Evolutionary conservation across 345 rosid species (phyloP).

Genomic region (Iberis pinnata): DNA sequence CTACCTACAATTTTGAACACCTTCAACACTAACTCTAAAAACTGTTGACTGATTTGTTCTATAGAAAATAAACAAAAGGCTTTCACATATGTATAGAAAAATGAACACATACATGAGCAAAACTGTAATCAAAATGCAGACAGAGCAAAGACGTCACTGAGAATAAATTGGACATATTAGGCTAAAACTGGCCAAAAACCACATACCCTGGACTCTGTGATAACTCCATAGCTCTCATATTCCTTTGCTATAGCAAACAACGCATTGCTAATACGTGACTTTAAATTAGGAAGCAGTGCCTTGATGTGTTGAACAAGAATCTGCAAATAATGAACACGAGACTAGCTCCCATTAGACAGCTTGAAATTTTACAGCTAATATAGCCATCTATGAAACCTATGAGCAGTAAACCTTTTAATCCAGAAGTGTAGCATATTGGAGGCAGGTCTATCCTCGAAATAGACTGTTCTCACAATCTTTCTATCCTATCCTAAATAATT

Average conservation of each 20-base stretch:
- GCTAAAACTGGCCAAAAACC: constrained; percentile 2
- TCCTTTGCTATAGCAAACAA: constrained; percentile 80
- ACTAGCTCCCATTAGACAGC: constrained; percentile 1
- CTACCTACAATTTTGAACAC: not conserved
- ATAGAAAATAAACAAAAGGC: not conserved
- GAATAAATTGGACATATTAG: not conserved
- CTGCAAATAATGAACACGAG: constrained; percentile 34
- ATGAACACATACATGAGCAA: not conserved
- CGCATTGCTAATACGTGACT: constrained; percentile 62
- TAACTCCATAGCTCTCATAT: constrained; percentile 87
- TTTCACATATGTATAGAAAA: not conserved
- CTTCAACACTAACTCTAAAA: not conserved
- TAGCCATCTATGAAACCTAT: constrained; percentile 5
- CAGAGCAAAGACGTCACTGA: not conserved
- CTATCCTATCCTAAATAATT: no score
- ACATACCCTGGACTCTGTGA: constrained; percentile 78
- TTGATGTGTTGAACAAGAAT: constrained; percentile 84
- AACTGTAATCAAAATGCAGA: not conserved
- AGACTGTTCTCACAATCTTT: no score
- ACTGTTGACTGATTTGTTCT: not conserved
- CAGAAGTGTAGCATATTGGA: no score
- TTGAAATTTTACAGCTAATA: constrained; percentile 6
- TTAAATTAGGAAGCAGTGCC: constrained; percentile 70
- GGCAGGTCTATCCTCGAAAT: no score
- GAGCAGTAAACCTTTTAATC: not conserved